Base-by-base conservation (phyloP, 495 filamentous ascomycete species). In the Delitschia confertaspora region DNA sequence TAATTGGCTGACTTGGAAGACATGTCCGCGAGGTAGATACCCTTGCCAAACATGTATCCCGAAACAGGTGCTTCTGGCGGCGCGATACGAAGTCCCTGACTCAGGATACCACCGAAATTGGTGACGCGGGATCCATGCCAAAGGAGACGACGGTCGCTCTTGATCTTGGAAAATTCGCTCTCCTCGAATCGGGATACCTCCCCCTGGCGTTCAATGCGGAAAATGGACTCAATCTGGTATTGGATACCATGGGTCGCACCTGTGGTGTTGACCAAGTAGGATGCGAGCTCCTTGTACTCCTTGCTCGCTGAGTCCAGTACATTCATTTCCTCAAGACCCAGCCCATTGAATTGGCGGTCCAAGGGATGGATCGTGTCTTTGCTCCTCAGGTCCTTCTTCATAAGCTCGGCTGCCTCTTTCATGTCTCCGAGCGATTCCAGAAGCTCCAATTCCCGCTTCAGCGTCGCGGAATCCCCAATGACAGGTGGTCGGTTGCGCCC, bases 21-120 rank as follows among this genome's bases (percentile, higher is more conserved):
- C 63, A 83, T 83, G 55, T 95, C 88, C 9, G 88, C 86, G 1
- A 93, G 69, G 58, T 95, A 93, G 31, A 93, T 78, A n/a, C 87
- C 88, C 59, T 91, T 88, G 49, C 82, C 86, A 50, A 91, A 93
- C 69, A 76, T 79, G 62, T 88, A 87, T 0, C 85, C 85, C 34
- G 68, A 75, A 2, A 78, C 78, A 1, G 83, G 86, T 0, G 83
- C 84, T 59, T 88, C 83, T 0, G 85, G 84, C 0, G 87, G 85
- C 0, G 87, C 86, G 42, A 94, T 93, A 7, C 84, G 82, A 6
- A 94, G 69, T 26, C 87, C 87, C 58, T 91, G 83, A 42, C 75
- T 80, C 18, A 93, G 72, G 35, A 93, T 91, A 46, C 85, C 83
- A 51, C 77, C 79, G 50, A 81, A 91, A 57, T 93, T 93, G 30